Evolutionary conservation across 2,329 filamentous ascomycete species (phyloP), one percentile per base, ranked within the genome.

Genomic region (Metarhizium album): DNA sequence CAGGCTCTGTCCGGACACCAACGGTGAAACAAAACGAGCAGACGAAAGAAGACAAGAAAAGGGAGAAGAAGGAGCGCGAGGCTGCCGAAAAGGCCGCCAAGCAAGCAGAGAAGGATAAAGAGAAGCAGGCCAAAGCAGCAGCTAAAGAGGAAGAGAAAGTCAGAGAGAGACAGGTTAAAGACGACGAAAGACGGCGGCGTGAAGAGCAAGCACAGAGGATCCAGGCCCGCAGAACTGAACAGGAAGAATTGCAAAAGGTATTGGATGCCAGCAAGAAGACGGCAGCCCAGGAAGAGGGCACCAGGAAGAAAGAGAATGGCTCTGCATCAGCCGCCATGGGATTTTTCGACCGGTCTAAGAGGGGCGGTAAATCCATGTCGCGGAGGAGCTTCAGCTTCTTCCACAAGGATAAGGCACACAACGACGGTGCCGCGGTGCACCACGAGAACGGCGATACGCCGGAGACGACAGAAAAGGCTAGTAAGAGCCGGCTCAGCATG

Each of bases 281-380:
- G 8, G 79, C 82, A 29, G 74, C 71, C 2, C 78, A 83, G 35
- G 78, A 74, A 45, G 68, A 71, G 6, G 67, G 68, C 14, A 56
- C 59, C 11, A 65, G 67, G 46, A 73, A 68, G 57, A 69, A 68
- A 52, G 69, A 70, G 35, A 45, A 54, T 27, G 65, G 63, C n/a
- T 59, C 60, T 4, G 58, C 62, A 16, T 74, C 60, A 61, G 74
- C 64, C 53, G 63, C 60, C 48, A 64, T 64, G 29, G 70, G 73
- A 4, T 73, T 80, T 29, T 70, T 93, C 42, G 81, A 80, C 59
- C 76, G 87, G 43, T 82, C 86, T 56, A 79, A 83, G 58, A 76
- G 83, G 50, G 81, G 81, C 9, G 88, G 84, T 65, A 91, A 87
- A 70, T 90, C 87, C 55, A 78, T 95, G 71, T 80, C 86, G 46